Conservation (phyloP, 2,329 filamentous ascomycete species). For the Ceratocystiopsis sp. region DNA sequence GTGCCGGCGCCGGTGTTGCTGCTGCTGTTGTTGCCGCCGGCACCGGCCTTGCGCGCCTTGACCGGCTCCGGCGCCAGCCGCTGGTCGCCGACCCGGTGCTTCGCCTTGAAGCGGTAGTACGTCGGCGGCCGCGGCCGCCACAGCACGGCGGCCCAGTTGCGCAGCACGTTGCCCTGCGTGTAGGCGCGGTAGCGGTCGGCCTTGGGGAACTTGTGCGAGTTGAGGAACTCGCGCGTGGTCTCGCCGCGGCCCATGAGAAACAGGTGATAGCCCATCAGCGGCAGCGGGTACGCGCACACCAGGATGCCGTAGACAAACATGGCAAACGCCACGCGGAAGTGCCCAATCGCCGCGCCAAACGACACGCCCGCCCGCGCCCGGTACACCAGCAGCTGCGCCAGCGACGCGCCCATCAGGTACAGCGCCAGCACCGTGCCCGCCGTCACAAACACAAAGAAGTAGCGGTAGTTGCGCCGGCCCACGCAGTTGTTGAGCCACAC, state of each 20-base stretch:
- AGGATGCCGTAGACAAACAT: conserved; percentile 73
- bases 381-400: conserved; percentile 70
- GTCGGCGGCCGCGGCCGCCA: conserved; percentile 72
- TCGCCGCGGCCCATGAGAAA: conserved; percentile 84
- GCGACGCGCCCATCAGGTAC: conserved; percentile 58
- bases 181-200: conserved; percentile 85
- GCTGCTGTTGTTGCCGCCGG: background rate
- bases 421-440: conserved; percentile 59
- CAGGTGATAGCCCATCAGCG: conserved; percentile 74
- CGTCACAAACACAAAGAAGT: conserved; percentile 85
- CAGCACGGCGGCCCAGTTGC: conserved; percentile 69
- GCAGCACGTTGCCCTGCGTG: conserved; percentile 55
- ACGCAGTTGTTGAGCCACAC: conserved; percentile 99
- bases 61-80: conserved; percentile 45
- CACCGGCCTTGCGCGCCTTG: background rate
- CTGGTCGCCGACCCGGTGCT: conserved; percentile 68
- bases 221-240: conserved; percentile 90
- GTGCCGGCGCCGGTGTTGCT: background rate
- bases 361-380: conserved; percentile 42
- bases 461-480: conserved; percentile 91
- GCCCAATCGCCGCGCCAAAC: conserved; percentile 50
- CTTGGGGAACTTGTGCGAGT: conserved; percentile 87
- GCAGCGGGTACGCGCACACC: conserved; percentile 61
- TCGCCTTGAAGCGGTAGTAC: conserved; percentile 72
- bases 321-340: conserved; percentile 68